These are phyloP conservation scores for Trifolium fragiferum DNA, from an alignment of 306 rosid genomes.

Conservation along the genomic window DNA sequence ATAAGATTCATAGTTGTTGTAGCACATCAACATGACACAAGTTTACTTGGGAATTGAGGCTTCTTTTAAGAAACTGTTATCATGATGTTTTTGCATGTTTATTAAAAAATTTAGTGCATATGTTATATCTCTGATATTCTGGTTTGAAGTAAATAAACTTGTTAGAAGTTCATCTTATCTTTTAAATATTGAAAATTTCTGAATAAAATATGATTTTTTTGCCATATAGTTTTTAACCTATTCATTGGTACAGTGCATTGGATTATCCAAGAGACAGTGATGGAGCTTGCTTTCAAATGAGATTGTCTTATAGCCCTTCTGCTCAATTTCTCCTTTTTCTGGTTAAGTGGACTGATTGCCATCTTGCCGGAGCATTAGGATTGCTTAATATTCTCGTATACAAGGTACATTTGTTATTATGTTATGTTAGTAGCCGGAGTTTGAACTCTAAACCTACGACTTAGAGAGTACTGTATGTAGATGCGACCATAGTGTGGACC, in stretches of 20 bases:
- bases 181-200: not conserved
- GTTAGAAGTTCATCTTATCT: conserved; percentile 3
- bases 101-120: conserved; percentile 7
- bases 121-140: conserved; percentile 13
- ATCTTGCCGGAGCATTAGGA: conserved; percentile 84
- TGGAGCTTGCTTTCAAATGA: conserved; percentile 82
- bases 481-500: not conserved
- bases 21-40: conserved; percentile 12
- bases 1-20: conserved; percentile 21
- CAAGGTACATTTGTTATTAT: conserved; percentile 52
- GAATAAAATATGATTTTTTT: not conserved
- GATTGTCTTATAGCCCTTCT: conserved; percentile 81
- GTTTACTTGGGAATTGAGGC: not conserved
- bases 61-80: conserved; percentile 1
- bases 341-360: conserved; percentile 90
- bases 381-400: conserved; percentile 85
- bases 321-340: conserved; percentile 80
- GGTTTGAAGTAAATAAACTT: not conserved
- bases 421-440: not conserved
- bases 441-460: not conserved
- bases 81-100: not conserved
- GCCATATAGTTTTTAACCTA: not conserved
- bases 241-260: conserved; percentile 63
- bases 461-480: not conserved
- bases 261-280: conserved; percentile 74